Evolutionary conservation across 176 grass and related monocot genomes (phyloP).

Genomic region (Musa itinerans): DNA sequence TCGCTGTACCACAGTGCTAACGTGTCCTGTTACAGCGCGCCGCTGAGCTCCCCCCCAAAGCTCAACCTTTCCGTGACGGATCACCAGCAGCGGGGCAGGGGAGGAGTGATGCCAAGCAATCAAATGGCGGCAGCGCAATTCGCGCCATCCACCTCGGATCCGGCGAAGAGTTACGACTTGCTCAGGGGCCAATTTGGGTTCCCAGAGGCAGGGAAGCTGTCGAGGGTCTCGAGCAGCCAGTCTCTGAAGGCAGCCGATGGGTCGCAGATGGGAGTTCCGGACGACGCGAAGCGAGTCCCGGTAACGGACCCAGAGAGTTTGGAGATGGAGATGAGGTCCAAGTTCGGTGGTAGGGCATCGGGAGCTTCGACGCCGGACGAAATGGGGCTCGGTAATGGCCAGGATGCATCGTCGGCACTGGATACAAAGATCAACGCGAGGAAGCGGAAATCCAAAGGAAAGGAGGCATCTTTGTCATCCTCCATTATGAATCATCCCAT

Average conservation of each 20-base stretch:
- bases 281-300: neutral
- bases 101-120: neutral
- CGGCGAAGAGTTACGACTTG: neutral
- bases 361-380: neutral
- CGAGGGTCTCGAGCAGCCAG: conserved; percentile 41
- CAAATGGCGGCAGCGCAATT: neutral
- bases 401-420: neutral
- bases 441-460: conserved; percentile 48
- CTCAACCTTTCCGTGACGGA: neutral
- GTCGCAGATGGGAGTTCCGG: neutral
- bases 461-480: conserved; percentile 18
- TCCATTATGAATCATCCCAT: neutral
- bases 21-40: conserved; percentile 54
- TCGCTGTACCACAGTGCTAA: conserved; percentile 20
- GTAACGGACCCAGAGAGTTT: neutral
- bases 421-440: conserved; percentile 17
- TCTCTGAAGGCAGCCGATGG: conserved; percentile 22
- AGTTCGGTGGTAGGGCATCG: neutral
- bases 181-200: neutral
- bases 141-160: conserved; percentile 4
- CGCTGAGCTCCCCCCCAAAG: conserved; percentile 43
- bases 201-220: conserved; percentile 26
- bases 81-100: neutral
- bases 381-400: conserved; percentile 10
- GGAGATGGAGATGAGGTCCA: neutral